Evolutionary conservation across 2,329 filamentous ascomycete genomes (phyloP), one percentile per base, ranked within the genome.

Genomic region (Clonostachys rhizophaga): DNA sequence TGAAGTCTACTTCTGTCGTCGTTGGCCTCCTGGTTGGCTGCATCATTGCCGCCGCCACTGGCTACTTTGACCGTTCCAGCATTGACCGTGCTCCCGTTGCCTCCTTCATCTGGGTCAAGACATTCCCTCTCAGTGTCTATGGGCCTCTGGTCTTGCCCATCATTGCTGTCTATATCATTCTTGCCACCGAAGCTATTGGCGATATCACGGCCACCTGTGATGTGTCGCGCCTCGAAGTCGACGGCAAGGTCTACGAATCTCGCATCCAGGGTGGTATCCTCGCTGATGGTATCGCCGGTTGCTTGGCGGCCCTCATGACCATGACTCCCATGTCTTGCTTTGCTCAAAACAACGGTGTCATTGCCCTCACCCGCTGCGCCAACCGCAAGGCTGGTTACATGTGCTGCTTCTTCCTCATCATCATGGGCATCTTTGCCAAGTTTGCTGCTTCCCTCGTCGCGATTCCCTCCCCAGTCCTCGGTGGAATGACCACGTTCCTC

Each of bases 341-440:
- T 55, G 88, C 88, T 0, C 87, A 91, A 63, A 92, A 92, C 70
- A 91, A 92, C 61, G 88, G 88, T 35, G 87, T 92, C 45, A 91
- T 94, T 50, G 86, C 88, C 0, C 73, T 94, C 41, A 94, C 89
- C 0, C 79, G 87, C 14, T 92, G 88, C 62, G 89, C 89, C 1
- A 92, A 90, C 63, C 81, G 89, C 46, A 86, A 83, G 42, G 89
- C 88, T 6, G 89, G 89, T 5, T 91, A 90, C 62, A 86, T 84
- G 43, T 87, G 84, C 60, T 90, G 79, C 62, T 74, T 87, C 57
- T 91, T 91, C 71, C 76, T 94, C 11, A 67, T 94, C 51, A 64
- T 94, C 54, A 90, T 91, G 81, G 89, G 89, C 14, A 71, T 94
- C 50, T 90, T 92, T 56, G 81, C 87, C 54, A 94, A 94, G 65